Percentiles rank a stretch among this genome's conserved stretches.
Conservation (phyloP, 1,284 basidiomycete genomes). For the Ustilago trichophora region DNA sequence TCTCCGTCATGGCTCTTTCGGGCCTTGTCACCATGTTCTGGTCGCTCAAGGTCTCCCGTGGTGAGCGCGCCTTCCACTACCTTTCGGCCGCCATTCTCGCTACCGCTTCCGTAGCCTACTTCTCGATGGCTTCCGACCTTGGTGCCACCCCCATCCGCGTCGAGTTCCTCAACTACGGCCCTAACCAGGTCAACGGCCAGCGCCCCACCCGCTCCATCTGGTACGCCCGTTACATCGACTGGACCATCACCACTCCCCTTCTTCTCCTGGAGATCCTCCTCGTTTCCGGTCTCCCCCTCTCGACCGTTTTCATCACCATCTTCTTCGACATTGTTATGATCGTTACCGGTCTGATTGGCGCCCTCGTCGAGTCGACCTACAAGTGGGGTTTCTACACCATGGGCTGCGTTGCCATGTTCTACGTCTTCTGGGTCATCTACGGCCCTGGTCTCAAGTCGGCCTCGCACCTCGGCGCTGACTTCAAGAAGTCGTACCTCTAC, state of each 20-base stretch:
- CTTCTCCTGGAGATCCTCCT: constrained; percentile 72
- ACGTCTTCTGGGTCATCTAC: constrained; percentile 64
- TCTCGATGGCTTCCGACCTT: constrained; percentile 74
- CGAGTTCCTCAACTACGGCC: constrained; percentile 69
- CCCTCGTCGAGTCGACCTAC: constrained; percentile 71
- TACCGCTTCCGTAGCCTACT: constrained; percentile 69
- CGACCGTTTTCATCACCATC: constrained; percentile 71
- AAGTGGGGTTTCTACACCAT: constrained; percentile 70
- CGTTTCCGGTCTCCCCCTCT: constrained; percentile 71
- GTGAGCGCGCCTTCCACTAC: constrained; percentile 70
- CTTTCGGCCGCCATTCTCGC: constrained; percentile 68
- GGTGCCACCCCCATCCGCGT: constrained; percentile 71
- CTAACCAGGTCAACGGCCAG: constrained; percentile 19
- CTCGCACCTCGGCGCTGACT: constrained; percentile 67
- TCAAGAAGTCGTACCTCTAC: constrained; percentile 68
- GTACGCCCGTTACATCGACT: constrained; percentile 68
- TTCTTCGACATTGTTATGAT: constrained; percentile 71
- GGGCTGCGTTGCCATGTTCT: constrained; percentile 69
- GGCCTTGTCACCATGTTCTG: constrained; percentile 58
- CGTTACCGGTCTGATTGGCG: constrained; percentile 71
- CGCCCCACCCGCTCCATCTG: constrained; percentile 71
- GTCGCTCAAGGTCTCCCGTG: constrained; percentile 45
- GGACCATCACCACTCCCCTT: constrained; percentile 71
- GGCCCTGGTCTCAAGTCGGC: constrained; percentile 66
- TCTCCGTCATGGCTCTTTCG: constrained; percentile 62